These are phyloP conservation scores for Abrus precatorius DNA, from an alignment of 306 rosid genomes.

Conservation along the genomic window DNA sequence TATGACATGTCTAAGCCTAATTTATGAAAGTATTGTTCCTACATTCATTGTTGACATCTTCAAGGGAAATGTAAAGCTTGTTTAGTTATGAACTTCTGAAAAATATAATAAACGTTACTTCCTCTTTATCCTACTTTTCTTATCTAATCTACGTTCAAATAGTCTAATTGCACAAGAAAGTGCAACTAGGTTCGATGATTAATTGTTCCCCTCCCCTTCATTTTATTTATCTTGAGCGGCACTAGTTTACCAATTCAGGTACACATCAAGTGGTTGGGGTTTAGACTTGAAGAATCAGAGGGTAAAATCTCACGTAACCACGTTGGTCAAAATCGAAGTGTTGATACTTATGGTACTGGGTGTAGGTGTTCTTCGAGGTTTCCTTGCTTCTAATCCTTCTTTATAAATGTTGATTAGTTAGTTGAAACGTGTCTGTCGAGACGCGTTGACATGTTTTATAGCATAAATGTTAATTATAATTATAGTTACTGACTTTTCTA, in stretches of 20 bases:
- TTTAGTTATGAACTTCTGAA: no score
- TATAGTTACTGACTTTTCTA: background rate
- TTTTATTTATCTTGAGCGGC: background rate
- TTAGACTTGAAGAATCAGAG: background rate
- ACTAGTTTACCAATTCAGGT: background rate
- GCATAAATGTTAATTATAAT: background rate
- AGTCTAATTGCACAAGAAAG: background rate
- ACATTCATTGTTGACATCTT: background rate
- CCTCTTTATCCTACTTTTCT: background rate
- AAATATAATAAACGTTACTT: background rate
- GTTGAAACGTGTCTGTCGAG: background rate
- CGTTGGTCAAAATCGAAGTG: slow-evolving; percentile 27
- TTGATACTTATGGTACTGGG: background rate
- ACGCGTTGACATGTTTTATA: background rate
- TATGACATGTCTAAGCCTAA: no score
- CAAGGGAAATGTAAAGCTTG: background rate
- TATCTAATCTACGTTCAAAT: background rate
- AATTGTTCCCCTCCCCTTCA: background rate
- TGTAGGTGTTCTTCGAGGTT: slow-evolving; percentile 17
- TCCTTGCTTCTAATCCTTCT: slow-evolving; percentile 16
- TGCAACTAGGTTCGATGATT: background rate
- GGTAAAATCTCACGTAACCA: background rate
- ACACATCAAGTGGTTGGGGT: background rate
- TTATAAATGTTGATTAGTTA: background rate
- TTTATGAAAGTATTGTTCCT: background rate